Evolutionary conservation across 179 eudicot genomes (phyloP).

Genomic region (Carnegiea gigantea): DNA sequence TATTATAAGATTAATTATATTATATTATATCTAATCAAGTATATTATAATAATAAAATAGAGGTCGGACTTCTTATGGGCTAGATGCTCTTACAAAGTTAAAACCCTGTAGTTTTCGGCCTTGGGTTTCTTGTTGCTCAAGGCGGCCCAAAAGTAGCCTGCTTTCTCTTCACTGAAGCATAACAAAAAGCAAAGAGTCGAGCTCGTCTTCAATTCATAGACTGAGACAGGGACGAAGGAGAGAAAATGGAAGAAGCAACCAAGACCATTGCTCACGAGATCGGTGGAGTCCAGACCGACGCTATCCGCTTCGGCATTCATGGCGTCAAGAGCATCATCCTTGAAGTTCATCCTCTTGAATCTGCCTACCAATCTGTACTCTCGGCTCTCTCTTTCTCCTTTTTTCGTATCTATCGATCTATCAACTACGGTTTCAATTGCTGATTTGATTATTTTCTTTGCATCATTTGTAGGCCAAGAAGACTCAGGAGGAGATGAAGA

Average conservation of each 20-base stretch:
- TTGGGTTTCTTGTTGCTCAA: conserved; percentile 6
- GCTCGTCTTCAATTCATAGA: neutral
- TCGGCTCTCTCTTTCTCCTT: neutral
- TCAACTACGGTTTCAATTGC: neutral
- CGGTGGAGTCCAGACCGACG: conserved; percentile 46
- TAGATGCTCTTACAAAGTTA: too few species aligned
- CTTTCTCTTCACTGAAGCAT: neutral
- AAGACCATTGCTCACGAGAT: conserved; percentile 66
- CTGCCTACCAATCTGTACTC: conserved; percentile 46
- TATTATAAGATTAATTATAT: too few species aligned
- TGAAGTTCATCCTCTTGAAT: conserved; percentile 55
- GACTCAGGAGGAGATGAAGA: conserved; percentile 6
- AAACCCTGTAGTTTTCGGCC: too few species aligned
- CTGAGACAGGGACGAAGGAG: neutral
- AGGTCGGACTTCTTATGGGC: too few species aligned
- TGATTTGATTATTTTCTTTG: neutral
- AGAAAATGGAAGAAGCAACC: conserved; percentile 44
- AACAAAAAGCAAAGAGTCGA: neutral
- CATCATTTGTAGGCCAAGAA: neutral
- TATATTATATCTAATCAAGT: too few species aligned
- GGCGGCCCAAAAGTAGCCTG: neutral
- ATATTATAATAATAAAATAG: too few species aligned
- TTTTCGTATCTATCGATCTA: neutral
- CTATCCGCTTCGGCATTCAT: conserved; percentile 9
- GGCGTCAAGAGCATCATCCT: conserved; percentile 25